Evolutionary conservation across 306 rosid species (phyloP), one percentile per base, ranked within the genome.

Genomic region (Citrullus amarus): DNA sequence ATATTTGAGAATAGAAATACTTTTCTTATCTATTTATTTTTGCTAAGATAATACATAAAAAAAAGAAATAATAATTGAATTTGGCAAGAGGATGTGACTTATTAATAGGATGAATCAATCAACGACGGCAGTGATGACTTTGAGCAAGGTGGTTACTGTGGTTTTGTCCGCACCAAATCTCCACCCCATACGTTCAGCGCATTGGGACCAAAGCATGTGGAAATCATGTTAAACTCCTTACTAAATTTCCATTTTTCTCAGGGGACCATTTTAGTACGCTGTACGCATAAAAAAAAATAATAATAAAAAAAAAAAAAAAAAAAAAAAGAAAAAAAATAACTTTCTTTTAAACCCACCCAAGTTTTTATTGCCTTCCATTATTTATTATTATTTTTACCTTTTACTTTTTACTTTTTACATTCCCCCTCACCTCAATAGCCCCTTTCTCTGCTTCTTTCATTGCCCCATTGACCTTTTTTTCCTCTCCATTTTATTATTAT

Each of bases 121-220:
- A 67, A 41, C 16, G 14, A 41, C 34, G 8, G 0, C n/a, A 32
- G 9, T 68, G 74, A 38, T 7, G 20, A 9, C 57, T 70, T 44
- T 44, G 22, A 70, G 36, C 20, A 18, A 22, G 20, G 57, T 22
- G 6, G 57, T 22, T 15, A 46, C 5, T 39, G 36, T 70, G 34
- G 56, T 20, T 44, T 70, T 44, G 56, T 70, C 76, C 76, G 57
- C 76, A 70, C 76, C 39, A 18, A 22, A 44, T 1, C 7, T 3
- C 48, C 25, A 17, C 72, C 72, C 76, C 3, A 44, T 70, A 25
- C 38, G 39, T 70, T 70, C 56, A 44, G 34, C 55, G 76, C 48
- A 70, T 70, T 46, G 76, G 39, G 76, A 70, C 57, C 76, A 46
- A 46, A 70, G 38, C 76, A 70, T 70, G 76, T 70, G 76, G 56